Evolutionary conservation across 31 red algal genomes (phyloP).

Genomic region (Endocladia muricata): DNA sequence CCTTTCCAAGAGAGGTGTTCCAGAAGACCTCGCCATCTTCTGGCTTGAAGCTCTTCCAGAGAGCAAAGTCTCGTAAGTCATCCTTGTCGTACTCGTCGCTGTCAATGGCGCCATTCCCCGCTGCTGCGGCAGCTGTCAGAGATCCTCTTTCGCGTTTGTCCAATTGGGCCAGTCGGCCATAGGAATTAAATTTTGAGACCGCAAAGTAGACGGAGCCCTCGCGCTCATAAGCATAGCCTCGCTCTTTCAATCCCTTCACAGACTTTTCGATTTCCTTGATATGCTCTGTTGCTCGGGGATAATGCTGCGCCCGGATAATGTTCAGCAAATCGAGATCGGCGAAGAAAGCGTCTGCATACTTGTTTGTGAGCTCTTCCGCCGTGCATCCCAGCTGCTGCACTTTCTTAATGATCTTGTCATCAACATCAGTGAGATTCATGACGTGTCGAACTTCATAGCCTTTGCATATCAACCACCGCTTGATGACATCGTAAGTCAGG

Average conservation of each 20-base stretch:
- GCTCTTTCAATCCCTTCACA: constrained; percentile 39
- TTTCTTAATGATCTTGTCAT: constrained; percentile 96
- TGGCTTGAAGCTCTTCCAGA: constrained; percentile 89
- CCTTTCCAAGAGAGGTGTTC: constrained; percentile 73
- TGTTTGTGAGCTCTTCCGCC: constrained; percentile 58
- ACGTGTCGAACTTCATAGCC: constrained; percentile 85
- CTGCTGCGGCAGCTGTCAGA: constrained; percentile 1
- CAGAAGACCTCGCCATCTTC: constrained; percentile 88
- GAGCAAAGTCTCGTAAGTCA: constrained; percentile 89
- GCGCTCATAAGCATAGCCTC: constrained; percentile 73
- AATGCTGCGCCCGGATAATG: constrained; percentile 84
- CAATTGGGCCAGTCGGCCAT: constrained; percentile 80
- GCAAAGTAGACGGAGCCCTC: constrained; percentile 85
- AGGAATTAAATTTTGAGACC: constrained; percentile 71
- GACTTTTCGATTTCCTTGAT: constrained; percentile 86
- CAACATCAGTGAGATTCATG: constrained; percentile 97
- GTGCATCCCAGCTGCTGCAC: constrained; percentile 16
- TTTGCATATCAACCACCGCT: constrained; percentile 78
- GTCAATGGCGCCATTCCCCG: constrained; percentile 6
- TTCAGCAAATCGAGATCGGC: constrained; percentile 87
- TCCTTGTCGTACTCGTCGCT: constrained; percentile 76
- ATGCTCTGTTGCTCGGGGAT: constrained; percentile 91
- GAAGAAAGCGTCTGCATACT: constrained; percentile 84
- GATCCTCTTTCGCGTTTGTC: constrained; percentile 37
- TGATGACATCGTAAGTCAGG: constrained; percentile 93